Evolutionary conservation across 2,329 filamentous ascomycete species (phyloP), one percentile per base, ranked within the genome.

Genomic region (Tolypocladium paradoxum): DNA sequence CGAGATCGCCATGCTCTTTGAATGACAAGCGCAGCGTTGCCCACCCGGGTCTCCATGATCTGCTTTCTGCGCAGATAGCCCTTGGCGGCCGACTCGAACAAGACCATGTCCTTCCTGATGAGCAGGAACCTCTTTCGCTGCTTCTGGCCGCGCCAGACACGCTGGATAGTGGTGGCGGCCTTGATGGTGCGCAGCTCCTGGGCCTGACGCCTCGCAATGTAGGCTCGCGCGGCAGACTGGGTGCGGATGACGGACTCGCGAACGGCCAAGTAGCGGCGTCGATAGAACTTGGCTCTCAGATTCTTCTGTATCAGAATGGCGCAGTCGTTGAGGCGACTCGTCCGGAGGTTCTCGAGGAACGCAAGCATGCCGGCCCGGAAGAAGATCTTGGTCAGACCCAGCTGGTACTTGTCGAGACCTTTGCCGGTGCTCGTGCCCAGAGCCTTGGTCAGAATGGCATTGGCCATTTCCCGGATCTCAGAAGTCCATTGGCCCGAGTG

Each of bases 251-350:
- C 85, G 22, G 90, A 84, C 54, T 87, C 81, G 49, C 92, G 84
- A 52, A 90, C 90, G 59, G 93, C 88, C 45, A 99, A 78, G 68
- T 95, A 99, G 64, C 87, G 88, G 62, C 87, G 87, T 54, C 93
- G 85, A 72, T 96, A 96, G 73, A 95, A 97, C 71, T 95, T 96
- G 68, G 90, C 90, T 58, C 85, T 87, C 53, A 99, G 74, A 65
- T 99, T 99, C 84, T 99, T 99, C 72, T 99, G 93, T 53, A 99
- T 99, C 84, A 99, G 88, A 62, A 95, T 88, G 14, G 93, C 93
- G 61, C 91, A 95, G 60, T 90, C 88, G 67, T 95, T 97, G 66
- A 99, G 79, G 55, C 91, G 85, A 59, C 79, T 89, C 14, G 93
- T 96, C 55, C 93, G 84, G 59, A 96, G 78, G 61, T 96, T 96